Evolutionary conservation across 1,139 yeast species (phyloP), one percentile per base, ranked within the genome.

Genomic region (Saccharomyces hybrid): DNA sequence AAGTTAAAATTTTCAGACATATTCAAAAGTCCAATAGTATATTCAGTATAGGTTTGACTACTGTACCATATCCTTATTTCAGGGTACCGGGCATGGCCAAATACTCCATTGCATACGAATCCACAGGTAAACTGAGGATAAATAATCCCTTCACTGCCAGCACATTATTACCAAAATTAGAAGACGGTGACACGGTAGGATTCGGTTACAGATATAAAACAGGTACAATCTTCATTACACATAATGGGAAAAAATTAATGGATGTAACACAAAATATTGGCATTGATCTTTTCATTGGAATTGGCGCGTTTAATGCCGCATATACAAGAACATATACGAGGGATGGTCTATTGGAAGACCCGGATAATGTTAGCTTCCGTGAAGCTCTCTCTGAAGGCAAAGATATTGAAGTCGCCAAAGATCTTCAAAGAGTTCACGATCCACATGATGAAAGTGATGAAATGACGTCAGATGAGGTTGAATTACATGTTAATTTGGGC

Each of bases 121-220:
- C 95, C 13, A 82, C 85, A 1, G 99, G 98, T 1, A 81, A 83
- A 56, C 76, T 88, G 55, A 81, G 96, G 59, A 80, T 88, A 57
- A 90, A 88, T 67, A 87, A 85, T 65, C 96, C 98, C 1, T 88
- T 85, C 59, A 71, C 74, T 50, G 87, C 91, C 1, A 82, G 85
- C 41, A 83, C 84, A 2, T 76, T 83, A 51, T 82, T 95, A 53
- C 96, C 96, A 1, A 81, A 81, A 26, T 74, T 90, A 51, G 77
- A 78, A 54, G 90, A 87, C 63, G 93, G 97, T 14, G 99, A 93
- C 67, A 88, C 90, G 3, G 85, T 93, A 16, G 99, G 99, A 0
- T 84, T 91, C 58, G 99, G 98, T 1, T 91, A 86, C 69, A 81
- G 87, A 55, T 82, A 88, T 3, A 76, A 86, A 23, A 75, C 87